Evolutionary conservation across 306 rosid genomes (phyloP).

Genomic region (Prunus fruticosa): DNA sequence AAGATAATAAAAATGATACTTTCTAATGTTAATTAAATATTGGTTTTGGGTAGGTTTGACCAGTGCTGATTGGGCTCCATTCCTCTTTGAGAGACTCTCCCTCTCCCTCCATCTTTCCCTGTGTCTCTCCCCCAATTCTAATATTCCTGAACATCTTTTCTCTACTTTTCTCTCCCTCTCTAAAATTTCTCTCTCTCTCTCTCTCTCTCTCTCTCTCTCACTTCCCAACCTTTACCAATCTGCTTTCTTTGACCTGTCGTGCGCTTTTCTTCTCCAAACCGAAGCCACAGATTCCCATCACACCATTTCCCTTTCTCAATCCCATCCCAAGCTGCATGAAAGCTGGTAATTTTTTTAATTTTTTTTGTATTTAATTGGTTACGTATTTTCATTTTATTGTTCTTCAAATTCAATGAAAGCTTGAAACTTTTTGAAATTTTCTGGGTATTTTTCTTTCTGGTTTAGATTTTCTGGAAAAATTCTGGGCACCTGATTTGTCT

Average conservation of each 20-base stretch:
- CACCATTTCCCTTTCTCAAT: constrained; percentile 31
- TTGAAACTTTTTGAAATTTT: background rate
- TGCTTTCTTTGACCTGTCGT: constrained; percentile 72
- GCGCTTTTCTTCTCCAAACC: constrained; percentile 35
- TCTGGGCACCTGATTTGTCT: constrained; percentile 9
- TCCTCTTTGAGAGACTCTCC: constrained; percentile 16
- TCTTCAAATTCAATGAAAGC: background rate
- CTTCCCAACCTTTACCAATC: constrained; percentile 40
- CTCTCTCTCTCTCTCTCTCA: constrained; percentile 32
- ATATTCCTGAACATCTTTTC: constrained; percentile 26
- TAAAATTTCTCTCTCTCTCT: constrained; percentile 37
- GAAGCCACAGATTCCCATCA: constrained; percentile 38
- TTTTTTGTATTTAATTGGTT: constrained; percentile 24
- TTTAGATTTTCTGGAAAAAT: constrained; percentile 16
- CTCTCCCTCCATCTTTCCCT: constrained; percentile 34
- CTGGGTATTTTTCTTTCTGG: background rate
- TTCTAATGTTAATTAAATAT: constrained; percentile 47
- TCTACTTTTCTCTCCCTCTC: constrained; percentile 29
- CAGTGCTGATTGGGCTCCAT: constrained; percentile 61
- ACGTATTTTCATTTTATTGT: background rate
- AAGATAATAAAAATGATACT: constrained; percentile 27
- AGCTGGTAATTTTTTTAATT: constrained; percentile 27
- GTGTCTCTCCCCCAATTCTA: constrained; percentile 5
- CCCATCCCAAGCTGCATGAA: constrained; percentile 42
- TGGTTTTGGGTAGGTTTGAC: constrained; percentile 72